Conservation (phyloP, 2,329 filamentous ascomycete species). For the Fusarium irregulare region DNA sequence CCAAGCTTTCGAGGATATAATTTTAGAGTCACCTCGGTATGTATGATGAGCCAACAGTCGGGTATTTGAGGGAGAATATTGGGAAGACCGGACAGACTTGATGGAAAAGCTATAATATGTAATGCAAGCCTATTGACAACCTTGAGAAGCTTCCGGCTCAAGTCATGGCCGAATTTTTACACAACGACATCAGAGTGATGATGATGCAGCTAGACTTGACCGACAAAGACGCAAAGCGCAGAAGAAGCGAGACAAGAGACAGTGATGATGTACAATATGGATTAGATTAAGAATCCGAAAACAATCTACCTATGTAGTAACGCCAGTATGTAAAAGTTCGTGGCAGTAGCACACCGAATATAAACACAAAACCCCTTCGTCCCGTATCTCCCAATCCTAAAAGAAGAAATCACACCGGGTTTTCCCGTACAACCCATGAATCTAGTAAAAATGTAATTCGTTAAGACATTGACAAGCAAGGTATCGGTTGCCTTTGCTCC, state of each 20-base stretch:
- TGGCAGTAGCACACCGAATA: constrained; percentile 4
- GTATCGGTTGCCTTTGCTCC: not conserved
- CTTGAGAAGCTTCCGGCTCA: too few relatives aligned
- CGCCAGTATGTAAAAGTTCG: constrained; percentile 11
- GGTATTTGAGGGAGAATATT: too few relatives aligned
- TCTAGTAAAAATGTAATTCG: constrained; percentile 14
- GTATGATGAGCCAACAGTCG: too few relatives aligned
- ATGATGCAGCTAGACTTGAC: too few relatives aligned
- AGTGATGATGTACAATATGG: not conserved
- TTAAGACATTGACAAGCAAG: constrained; percentile 13
- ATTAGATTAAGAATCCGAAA: constrained; percentile 18
- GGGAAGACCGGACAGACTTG: not conserved
- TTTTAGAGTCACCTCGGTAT: not conserved
- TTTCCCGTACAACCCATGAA: constrained; percentile 5
- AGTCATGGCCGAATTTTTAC: too few relatives aligned
- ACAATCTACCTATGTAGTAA: constrained; percentile 9
- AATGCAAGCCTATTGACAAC: too few relatives aligned
- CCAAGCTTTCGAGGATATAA: constrained; percentile 4
- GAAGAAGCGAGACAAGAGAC: too few relatives aligned
- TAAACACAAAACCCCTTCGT: not conserved
- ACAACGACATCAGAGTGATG: too few relatives aligned
- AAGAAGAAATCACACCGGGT: not conserved
- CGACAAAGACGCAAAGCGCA: too few relatives aligned
- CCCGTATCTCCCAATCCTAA: not conserved
- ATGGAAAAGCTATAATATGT: too few relatives aligned